Base-by-base conservation (phyloP, 139 green algal species). In the Chlamydomonas sp. region DNA sequence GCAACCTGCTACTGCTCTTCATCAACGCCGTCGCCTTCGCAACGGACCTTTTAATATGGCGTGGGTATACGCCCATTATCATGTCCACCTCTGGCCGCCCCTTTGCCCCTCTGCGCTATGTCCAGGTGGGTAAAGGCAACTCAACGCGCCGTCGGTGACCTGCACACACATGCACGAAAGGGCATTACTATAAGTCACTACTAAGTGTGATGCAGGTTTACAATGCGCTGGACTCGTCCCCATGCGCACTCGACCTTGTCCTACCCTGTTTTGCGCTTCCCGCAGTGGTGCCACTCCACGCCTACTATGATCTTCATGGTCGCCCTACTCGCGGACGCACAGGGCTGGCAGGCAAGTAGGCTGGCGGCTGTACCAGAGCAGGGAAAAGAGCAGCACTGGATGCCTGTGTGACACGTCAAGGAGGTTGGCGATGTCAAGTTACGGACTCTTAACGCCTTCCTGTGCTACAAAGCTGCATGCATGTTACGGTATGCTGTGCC, bases 301-400 rank as follows among this genome's bases (percentile, higher is more conserved):
- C 91, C 91, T 80, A 94, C 87, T 72, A 92, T 94, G 88, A 78
- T 94, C 1, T 90, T 86, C 66, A 89, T 94, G 77, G 79, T 94
- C 73, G 77, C 72, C 1, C 85, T 94, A 78, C 79, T 88, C 73
- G 82, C 85, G 7, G 89, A 92, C 61, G 17, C 59, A 5, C 9
- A 60, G 2, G 67, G 78, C 0, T 31, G 67, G 57, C 63, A 85
- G 77, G 85, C 85, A 9, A 20, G 73, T 57, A 49, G 14, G 16
- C 17, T 78, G 73, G 73, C 57, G 73, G 16, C 73, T 14, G 73
- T 78, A 20, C 73, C 31, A 49, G 31, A 49, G 31, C 31, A 49
- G 31, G 31, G 31, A 49, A 49, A 49, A 49, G 31, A 49, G 31
- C 31, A 49, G 31, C 31, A 49, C 31, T 49, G 31, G 31, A 49